Conservation (phyloP, 345 rosid genomes). For the Eucalyptus marginata region DNA sequence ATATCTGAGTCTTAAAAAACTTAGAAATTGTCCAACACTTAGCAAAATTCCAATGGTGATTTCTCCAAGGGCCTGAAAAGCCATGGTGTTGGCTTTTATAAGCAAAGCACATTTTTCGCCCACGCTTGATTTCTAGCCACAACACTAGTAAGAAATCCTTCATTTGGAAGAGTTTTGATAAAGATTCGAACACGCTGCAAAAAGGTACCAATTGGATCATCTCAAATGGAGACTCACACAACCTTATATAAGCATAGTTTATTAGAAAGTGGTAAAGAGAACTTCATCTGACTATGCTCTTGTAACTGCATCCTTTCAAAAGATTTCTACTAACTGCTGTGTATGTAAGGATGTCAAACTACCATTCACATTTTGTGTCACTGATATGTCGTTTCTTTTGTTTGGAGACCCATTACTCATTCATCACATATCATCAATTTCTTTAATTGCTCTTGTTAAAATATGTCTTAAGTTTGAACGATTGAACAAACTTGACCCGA, state of each 20-base stretch:
- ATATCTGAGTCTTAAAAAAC: background rate
- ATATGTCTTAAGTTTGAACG: too few species aligned
- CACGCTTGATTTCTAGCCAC: background rate
- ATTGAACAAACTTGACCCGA: too few species aligned
- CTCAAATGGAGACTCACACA: background rate
- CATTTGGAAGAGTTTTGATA: background rate
- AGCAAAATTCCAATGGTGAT: background rate
- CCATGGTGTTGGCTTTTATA: background rate
- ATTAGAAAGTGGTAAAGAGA: too few species aligned
- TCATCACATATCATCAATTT: background rate
- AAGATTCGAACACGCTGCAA: background rate
- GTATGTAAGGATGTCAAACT: too few species aligned
- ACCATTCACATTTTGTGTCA: too few species aligned
- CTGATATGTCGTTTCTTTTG: fast-evolving
- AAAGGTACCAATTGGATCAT: background rate
- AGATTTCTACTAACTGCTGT: too few species aligned
- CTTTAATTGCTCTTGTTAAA: too few species aligned
- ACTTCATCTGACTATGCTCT: too few species aligned
- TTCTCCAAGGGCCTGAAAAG: background rate
- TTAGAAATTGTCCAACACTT: background rate
- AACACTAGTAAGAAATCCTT: background rate
- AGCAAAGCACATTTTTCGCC: background rate
- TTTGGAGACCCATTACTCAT: background rate
- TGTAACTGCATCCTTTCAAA: too few species aligned
- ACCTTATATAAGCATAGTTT: too few species aligned